phyloP scores from a whole-genome alignment of 495 filamentous ascomycete species.

The Hypoxylon trugodes region DNA sequence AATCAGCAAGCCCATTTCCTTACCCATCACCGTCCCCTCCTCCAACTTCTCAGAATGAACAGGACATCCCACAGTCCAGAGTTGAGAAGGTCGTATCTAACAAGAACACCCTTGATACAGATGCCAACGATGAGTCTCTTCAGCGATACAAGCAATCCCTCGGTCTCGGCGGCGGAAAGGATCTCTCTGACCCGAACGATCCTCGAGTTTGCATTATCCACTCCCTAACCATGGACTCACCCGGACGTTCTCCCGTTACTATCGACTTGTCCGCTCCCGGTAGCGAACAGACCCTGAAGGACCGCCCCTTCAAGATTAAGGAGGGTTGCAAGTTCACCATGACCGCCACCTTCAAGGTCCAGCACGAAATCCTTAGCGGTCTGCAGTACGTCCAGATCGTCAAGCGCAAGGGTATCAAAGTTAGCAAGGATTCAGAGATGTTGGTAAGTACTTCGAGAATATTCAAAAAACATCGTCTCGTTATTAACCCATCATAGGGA shows the following conservation, averaged over 20 bases:
- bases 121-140: slow-evolving; percentile 86
- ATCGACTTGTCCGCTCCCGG: slow-evolving; percentile 77
- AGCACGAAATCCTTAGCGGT: slow-evolving; percentile 93
- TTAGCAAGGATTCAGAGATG: slow-evolving; percentile 96
- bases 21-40: background rate
- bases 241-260: slow-evolving; percentile 80
- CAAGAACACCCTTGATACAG: slow-evolving; percentile 47
- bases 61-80: background rate
- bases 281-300: slow-evolving; percentile 75
- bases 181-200: slow-evolving; percentile 76
- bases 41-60: slow-evolving; percentile 4
- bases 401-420: slow-evolving; percentile 82
- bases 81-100: slow-evolving; percentile 25
- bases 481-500: slow-evolving; percentile 57
- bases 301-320: slow-evolving; percentile 95
- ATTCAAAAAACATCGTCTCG: background rate
- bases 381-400: slow-evolving; percentile 94
- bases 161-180: slow-evolving; percentile 72
- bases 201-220: slow-evolving; percentile 88
- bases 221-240: slow-evolving; percentile 82
- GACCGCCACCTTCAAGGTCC: slow-evolving; percentile 90
- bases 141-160: slow-evolving; percentile 97
- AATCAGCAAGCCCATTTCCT: slow-evolving; percentile 1
- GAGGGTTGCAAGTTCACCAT: slow-evolving; percentile 92
- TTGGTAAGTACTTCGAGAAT: slow-evolving; percentile 67